phyloP scores from a whole-genome alignment of 2,329 filamentous ascomycete genomes.

The Paecilomyces sp. region DNA sequence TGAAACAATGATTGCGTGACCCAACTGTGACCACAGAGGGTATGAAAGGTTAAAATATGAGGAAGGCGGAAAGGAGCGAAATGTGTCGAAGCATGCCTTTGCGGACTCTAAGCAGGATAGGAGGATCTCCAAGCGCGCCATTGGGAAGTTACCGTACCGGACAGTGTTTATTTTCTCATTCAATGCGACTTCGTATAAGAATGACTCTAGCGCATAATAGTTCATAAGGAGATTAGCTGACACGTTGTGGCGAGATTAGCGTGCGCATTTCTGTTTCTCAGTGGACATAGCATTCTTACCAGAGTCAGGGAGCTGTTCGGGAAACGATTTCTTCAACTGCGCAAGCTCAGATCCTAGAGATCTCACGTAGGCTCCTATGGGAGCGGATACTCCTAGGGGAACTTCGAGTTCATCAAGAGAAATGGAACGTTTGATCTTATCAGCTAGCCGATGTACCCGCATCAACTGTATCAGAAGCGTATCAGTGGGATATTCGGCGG shows the following conservation, averaged over 20 bases:
- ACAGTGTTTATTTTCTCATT: constrained; percentile 32
- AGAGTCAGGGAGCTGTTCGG: neutral
- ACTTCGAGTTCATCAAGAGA: constrained; percentile 11
- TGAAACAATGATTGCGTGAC: constrained; percentile 33
- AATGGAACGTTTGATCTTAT: constrained; percentile 38
- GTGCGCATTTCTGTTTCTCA: neutral
- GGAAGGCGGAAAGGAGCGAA: constrained; percentile 37
- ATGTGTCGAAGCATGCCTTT: constrained; percentile 44
- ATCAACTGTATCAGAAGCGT: constrained; percentile 41
- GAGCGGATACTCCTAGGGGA: neutral
- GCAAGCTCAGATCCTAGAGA: neutral
- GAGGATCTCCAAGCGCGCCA: constrained; percentile 44
- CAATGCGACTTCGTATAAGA: constrained; percentile 17
- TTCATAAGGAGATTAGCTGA: constrained; percentile 18
- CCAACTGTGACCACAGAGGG: constrained; percentile 38
- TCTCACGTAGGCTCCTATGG: neutral
- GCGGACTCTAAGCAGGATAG: constrained; percentile 44
- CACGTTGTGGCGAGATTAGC: neutral
- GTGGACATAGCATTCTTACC: neutral
- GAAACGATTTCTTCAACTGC: neutral
- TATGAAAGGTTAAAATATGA: constrained; percentile 44
- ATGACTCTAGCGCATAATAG: constrained; percentile 18
- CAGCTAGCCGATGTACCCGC: constrained; percentile 44
- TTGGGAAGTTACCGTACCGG: constrained; percentile 24
- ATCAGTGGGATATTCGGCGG: constrained; percentile 43